Conservation (phyloP, 345 rosid genomes). For the Barbarea vulgaris region DNA sequence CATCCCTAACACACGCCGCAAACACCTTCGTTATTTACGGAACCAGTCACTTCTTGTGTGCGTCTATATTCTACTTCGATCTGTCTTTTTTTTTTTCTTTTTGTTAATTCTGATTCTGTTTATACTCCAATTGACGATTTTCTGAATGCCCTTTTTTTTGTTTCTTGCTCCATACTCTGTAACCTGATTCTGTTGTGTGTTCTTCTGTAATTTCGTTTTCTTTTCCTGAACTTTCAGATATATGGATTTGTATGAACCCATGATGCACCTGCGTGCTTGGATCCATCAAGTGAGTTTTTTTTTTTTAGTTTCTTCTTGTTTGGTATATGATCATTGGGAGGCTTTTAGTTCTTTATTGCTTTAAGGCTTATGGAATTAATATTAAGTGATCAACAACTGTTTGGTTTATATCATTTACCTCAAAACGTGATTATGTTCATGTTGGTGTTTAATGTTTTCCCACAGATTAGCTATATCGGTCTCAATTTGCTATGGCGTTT, state of each 20-base stretch:
- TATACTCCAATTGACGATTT: neutral
- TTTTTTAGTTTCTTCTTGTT: neutral
- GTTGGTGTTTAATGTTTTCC: constrained; percentile 11
- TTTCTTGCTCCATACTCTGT: neutral
- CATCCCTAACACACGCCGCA: constrained; percentile 21
- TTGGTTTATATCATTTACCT: neutral
- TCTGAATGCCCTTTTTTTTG: neutral
- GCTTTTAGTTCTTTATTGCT: constrained; percentile 4
- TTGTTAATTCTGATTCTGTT: neutral
- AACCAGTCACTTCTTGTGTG: constrained; percentile 15
- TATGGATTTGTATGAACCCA: constrained; percentile 30
- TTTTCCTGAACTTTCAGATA: constrained; percentile 20
- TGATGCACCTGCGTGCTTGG: constrained; percentile 31
- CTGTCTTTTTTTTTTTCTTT: neutral
- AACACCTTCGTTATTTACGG: constrained; percentile 29
- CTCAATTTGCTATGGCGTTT: constrained; percentile 66
- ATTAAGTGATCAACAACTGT: neutral
- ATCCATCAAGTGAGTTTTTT: constrained; percentile 32
- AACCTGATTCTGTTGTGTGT: neutral
- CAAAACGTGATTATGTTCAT: neutral
- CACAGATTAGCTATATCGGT: constrained; percentile 51
- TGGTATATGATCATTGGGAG: neutral
- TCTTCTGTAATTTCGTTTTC: constrained; percentile 2
- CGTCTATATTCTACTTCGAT: constrained; percentile 29
- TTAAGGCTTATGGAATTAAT: neutral